Conservation (phyloP, 768 basidiomycete genomes). For the Cubamyces lactineus region DNA sequence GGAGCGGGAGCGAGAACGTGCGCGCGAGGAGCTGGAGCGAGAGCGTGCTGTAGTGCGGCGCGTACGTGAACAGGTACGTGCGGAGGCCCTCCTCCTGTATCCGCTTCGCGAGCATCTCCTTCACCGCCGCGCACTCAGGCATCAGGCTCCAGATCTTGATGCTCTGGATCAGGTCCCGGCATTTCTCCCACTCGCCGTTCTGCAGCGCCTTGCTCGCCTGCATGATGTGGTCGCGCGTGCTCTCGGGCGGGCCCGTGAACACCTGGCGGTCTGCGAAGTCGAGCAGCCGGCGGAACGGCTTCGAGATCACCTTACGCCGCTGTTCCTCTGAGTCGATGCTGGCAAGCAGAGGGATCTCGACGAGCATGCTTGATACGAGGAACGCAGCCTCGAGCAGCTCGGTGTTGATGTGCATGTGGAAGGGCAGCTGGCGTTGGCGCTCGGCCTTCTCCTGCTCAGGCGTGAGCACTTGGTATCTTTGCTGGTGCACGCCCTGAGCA, state of each 20-base stretch:
- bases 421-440: slow-evolving; percentile 92
- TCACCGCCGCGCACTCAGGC: slow-evolving; percentile 85
- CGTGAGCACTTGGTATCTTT: slow-evolving; percentile 82
- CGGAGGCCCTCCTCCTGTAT: slow-evolving; percentile 98
- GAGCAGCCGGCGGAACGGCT: slow-evolving; percentile 91
- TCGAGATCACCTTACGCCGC: slow-evolving; percentile 92
- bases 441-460: slow-evolving; percentile 98
- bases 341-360: slow-evolving; percentile 94
- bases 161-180: slow-evolving; percentile 88
- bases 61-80: slow-evolving; percentile 98
- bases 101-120: slow-evolving; percentile 95
- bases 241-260: slow-evolving; percentile 98
- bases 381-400: slow-evolving; percentile 97
- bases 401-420: slow-evolving; percentile 99
- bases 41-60: slow-evolving; percentile 88
- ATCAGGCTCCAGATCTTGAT: slow-evolving; percentile 99
- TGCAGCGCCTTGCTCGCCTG: slow-evolving; percentile 97
- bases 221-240: slow-evolving; percentile 98
- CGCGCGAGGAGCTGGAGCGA: slow-evolving; percentile 86
- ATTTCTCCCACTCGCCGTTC: slow-evolving; percentile 96
- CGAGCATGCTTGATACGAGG: slow-evolving; percentile 97
- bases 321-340: slow-evolving; percentile 94
- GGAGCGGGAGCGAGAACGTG: slow-evolving; percentile 83
- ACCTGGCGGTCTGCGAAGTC: slow-evolving; percentile 98
- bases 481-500: slow-evolving; percentile 94